Evolutionary conservation across 345 rosid species (phyloP).

Genomic region (Rhizophora mangle): DNA sequence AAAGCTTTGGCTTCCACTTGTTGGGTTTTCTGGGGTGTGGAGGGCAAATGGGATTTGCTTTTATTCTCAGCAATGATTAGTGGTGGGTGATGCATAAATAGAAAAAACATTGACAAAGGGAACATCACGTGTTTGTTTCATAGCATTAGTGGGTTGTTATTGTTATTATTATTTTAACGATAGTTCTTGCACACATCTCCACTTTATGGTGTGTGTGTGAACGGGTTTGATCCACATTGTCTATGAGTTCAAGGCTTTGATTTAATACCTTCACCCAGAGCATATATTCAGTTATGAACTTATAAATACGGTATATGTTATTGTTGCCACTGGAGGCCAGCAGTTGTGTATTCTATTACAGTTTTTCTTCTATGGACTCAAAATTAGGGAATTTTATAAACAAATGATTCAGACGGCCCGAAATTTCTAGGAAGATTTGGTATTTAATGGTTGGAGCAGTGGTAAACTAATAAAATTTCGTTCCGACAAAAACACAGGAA

Average conservation of each 20-base stretch:
- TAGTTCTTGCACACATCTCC: neutral
- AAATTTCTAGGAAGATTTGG: too few relatives aligned
- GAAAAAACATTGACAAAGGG: neutral
- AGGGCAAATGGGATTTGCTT: constrained; percentile 35
- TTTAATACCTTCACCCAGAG: too few relatives aligned
- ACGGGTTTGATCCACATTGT: constrained; percentile 28
- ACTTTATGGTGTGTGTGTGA: constrained; percentile 6
- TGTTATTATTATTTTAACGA: neutral
- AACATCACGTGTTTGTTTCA: constrained; percentile 26
- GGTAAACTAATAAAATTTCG: neutral
- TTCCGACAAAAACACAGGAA: neutral
- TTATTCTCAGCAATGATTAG: constrained; percentile 39
- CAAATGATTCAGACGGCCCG: too few relatives aligned
- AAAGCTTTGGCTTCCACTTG: constrained; percentile 34
- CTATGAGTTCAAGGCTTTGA: neutral
- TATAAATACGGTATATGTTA: too few relatives aligned
- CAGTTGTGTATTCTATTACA: too few relatives aligned
- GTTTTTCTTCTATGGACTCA: too few relatives aligned
- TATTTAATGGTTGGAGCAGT: neutral
- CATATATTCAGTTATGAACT: neutral
- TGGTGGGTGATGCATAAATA: constrained; percentile 23
- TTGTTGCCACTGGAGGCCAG: too few relatives aligned
- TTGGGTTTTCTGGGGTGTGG: constrained; percentile 20
- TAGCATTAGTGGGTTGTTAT: neutral
- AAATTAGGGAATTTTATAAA: too few relatives aligned